Evolutionary conservation across 148 eudicot species (phyloP).

Genomic region (Rhododendron ferrugineum): DNA sequence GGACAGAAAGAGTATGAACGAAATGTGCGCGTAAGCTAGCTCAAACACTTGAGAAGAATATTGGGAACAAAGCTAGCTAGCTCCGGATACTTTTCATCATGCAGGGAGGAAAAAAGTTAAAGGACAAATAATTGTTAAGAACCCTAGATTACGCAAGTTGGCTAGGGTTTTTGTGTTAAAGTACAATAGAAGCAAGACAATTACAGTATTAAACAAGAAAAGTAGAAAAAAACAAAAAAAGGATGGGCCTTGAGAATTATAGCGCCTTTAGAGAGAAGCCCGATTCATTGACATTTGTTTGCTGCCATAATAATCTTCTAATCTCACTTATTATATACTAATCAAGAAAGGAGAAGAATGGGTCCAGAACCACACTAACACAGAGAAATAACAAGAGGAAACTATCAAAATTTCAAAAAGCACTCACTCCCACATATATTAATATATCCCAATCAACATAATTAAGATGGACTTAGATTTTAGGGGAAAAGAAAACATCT

Average conservation of each 20-base stretch:
- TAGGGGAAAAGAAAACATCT: slow-evolving; percentile 41
- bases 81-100: background rate
- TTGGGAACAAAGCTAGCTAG: background rate
- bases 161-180: slow-evolving; percentile 13
- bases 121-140: background rate
- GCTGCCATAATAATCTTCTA: slow-evolving; percentile 10
- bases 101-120: background rate
- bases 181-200: background rate
- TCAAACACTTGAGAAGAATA: background rate
- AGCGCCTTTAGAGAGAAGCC: slow-evolving; percentile 17
- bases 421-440: slow-evolving; percentile 17
- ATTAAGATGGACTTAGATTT: slow-evolving; percentile 37
- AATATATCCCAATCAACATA: background rate
- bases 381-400: slow-evolving; percentile 31
- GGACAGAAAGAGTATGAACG: too few relatives aligned
- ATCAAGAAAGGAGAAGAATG: slow-evolving; percentile 11
- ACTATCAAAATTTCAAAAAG: slow-evolving; percentile 19
- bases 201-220: background rate
- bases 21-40: too few relatives aligned
- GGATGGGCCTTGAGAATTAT: slow-evolving; percentile 18
- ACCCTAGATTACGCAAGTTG: slow-evolving; percentile 21
- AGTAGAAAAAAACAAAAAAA: background rate
- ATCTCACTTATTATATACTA: background rate
- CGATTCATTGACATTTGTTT: slow-evolving; percentile 33
- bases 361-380: slow-evolving; percentile 33